These are phyloP conservation scores for Fusarium lyarnte DNA, from an alignment of 2,329 filamentous ascomycete genomes.

Conservation along the genomic window DNA sequence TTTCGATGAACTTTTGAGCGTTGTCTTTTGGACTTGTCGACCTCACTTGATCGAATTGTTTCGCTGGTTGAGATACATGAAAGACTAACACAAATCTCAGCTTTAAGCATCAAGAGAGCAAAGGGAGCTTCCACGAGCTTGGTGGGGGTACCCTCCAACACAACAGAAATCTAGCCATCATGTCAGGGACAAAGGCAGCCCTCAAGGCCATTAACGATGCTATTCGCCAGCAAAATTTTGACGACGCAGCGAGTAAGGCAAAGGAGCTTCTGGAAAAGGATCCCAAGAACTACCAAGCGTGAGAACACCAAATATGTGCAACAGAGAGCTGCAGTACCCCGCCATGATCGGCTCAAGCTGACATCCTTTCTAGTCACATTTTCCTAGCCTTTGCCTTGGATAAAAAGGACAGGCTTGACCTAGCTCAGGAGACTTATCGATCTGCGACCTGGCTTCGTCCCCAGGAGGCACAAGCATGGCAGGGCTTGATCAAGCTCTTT, in stretches of 20 bases:
- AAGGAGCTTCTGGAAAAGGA: slow-evolving; percentile 76
- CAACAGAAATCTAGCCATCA: slow-evolving; percentile 43
- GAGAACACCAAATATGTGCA: slow-evolving; percentile 44
- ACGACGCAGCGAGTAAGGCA: slow-evolving; percentile 76
- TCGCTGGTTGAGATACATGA: not conserved
- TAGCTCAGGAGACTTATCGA: slow-evolving; percentile 80
- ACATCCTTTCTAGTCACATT: slow-evolving; percentile 66
- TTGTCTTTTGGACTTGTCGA: not conserved
- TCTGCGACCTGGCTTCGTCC: slow-evolving; percentile 77
- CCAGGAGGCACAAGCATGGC: slow-evolving; percentile 85
- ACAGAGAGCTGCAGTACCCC: slow-evolving; percentile 15
- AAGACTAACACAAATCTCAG: not conserved
- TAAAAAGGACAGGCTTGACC: slow-evolving; percentile 75
- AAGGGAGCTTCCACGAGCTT: slow-evolving; percentile 7
- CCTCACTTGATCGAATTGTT: not conserved
- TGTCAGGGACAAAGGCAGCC: slow-evolving; percentile 72
- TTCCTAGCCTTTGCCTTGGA: slow-evolving; percentile 88
- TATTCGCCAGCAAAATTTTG: slow-evolving; percentile 81
- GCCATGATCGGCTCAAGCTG: slow-evolving; percentile 16
- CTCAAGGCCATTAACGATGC: slow-evolving; percentile 84
- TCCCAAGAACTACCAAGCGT: slow-evolving; percentile 83
- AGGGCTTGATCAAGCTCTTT: slow-evolving; percentile 86
- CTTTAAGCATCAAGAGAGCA: not conserved
- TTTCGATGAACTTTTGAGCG: not conserved
- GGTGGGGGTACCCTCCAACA: slow-evolving; percentile 34